Evolutionary conservation across 2,329 filamentous ascomycete genomes (phyloP).

Genomic region (Immersiporthe knoxdaviesiana): DNA sequence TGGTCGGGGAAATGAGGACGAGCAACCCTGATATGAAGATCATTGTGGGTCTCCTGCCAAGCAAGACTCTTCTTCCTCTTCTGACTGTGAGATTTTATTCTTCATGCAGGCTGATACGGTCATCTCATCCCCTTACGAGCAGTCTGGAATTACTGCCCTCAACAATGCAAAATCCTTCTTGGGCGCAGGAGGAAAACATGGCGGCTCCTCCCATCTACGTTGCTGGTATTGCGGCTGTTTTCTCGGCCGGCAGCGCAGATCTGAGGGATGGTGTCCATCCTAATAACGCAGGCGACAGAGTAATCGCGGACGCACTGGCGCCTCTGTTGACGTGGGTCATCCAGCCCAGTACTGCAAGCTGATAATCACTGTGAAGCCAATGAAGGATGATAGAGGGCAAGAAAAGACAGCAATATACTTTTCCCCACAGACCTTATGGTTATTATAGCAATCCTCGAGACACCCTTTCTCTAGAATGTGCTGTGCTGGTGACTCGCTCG

Average conservation of each 20-base stretch:
- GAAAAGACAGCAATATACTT: too few relatives aligned
- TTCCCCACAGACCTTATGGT: background rate
- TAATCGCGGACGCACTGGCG: slow-evolving; percentile 40
- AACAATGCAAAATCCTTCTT: slow-evolving; percentile 37
- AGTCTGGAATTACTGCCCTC: slow-evolving; percentile 34
- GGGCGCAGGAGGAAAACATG: slow-evolving; percentile 41
- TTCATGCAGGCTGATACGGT: slow-evolving; percentile 42
- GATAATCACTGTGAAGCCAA: too few relatives aligned
- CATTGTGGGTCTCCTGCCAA: slow-evolving; percentile 38
- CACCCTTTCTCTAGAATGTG: too few relatives aligned
- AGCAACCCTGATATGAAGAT: slow-evolving; percentile 45
- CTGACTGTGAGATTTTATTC: background rate
- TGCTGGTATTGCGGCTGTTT: slow-evolving; percentile 44
- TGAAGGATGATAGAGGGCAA: background rate
- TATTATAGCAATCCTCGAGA: background rate
- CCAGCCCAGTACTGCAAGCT: slow-evolving; percentile 22
- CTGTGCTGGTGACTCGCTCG: too few relatives aligned
- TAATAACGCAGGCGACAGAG: slow-evolving; percentile 40
- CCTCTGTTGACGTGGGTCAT: slow-evolving; percentile 41
- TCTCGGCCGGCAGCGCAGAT: slow-evolving; percentile 34
- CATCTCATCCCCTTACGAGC: slow-evolving; percentile 42
- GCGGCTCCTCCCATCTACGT: slow-evolving; percentile 45
- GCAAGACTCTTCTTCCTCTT: background rate
- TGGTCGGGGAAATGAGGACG: slow-evolving; percentile 43
- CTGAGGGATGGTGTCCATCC: slow-evolving; percentile 47